Evolutionary conservation across 2,329 filamentous ascomycete genomes (phyloP).

Genomic region (Talaromyces sp.): DNA sequence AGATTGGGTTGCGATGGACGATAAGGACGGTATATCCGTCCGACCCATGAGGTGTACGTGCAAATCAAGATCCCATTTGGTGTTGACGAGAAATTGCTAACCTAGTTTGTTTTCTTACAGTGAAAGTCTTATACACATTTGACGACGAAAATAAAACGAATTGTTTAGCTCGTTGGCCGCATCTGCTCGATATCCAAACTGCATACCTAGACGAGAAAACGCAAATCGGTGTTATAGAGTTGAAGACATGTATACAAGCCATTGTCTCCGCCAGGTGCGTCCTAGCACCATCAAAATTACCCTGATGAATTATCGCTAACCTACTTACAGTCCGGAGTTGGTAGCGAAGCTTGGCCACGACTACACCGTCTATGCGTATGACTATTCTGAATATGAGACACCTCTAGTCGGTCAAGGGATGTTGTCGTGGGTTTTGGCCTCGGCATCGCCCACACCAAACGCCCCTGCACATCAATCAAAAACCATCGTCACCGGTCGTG

Average conservation of each 20-base stretch:
- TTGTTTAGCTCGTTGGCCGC: conserved; percentile 79
- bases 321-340: conserved; percentile 70
- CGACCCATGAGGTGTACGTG: conserved; percentile 63
- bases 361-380: conserved; percentile 95
- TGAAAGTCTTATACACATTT: conserved; percentile 96
- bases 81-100: conserved; percentile 5
- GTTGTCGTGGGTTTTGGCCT: conserved; percentile 73
- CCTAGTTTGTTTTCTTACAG: conserved; percentile 41
- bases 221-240: conserved; percentile 79
- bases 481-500: conserved; percentile 73
- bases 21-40: conserved; percentile 50
- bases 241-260: conserved; percentile 80
- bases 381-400: conserved; percentile 91
- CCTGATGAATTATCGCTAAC: conserved; percentile 1
- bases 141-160: conserved; percentile 82
- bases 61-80: conserved; percentile 5
- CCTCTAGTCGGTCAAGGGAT: conserved; percentile 94
- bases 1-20: conserved; percentile 31
- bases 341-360: conserved; percentile 67
- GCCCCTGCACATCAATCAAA: conserved; percentile 56
- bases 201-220: conserved; percentile 72
- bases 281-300: conserved; percentile 7
- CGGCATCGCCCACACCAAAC: conserved; percentile 51
- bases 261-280: conserved; percentile 59
- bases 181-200: conserved; percentile 72